Base-by-base conservation (phyloP, 1,284 basidiomycete species). In the Pseudomicrostroma phylloplanum region DNA sequence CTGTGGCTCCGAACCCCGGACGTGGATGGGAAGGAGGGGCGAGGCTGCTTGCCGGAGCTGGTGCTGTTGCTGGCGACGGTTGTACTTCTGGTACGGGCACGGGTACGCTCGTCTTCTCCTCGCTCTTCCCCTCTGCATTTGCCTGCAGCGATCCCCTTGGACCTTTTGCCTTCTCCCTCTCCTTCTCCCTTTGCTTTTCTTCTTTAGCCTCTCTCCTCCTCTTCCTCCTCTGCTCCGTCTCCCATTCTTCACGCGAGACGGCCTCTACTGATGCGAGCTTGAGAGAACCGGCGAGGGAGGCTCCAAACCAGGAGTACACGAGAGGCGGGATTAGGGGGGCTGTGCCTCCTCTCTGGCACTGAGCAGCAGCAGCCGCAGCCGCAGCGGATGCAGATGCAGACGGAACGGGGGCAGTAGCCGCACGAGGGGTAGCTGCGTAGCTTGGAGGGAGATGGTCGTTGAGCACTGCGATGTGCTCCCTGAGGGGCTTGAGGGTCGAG, bases 401-500 rank as follows among this genome's bases (percentile, higher is more conserved):
- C n/a, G n/a, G n/a, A n/a, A 12, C 43, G 6, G 15, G 12, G 43
- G 6, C 43, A 4, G 30, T 36, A 9, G 30, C 30, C 4, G 30
- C 9, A 36, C 30, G 30, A 9, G 30, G 30, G 4, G 30, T 36
- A 9, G 30, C 30, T 4, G 9, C 9, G 30, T 3, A 17, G 17
- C 11, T 13, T 4, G 58, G 51, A 15, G 58, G 58, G 13, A n/a
- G 51, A 55, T 59, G 58, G 36, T 59, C 58, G 49, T 59, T 59
- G 36, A 55, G 51, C 7, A 59, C 58, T 39, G 36, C 19, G 1
- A 59, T 21, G 17, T 55, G 42, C 12, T 25, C 51, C 13, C 51
- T 6, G 7, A 54, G 51, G 4, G 51, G 21, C 21, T 54, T 54
- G 17, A 54, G 21, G 8, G 51, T 84, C 21, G 43, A 17, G 12